A percentile compares a stretch with the other conserved stretches of the same genome.
phyloP scores from a whole-genome alignment of 2,329 filamentous ascomycete species.

The Lecanosticta acicola region DNA sequence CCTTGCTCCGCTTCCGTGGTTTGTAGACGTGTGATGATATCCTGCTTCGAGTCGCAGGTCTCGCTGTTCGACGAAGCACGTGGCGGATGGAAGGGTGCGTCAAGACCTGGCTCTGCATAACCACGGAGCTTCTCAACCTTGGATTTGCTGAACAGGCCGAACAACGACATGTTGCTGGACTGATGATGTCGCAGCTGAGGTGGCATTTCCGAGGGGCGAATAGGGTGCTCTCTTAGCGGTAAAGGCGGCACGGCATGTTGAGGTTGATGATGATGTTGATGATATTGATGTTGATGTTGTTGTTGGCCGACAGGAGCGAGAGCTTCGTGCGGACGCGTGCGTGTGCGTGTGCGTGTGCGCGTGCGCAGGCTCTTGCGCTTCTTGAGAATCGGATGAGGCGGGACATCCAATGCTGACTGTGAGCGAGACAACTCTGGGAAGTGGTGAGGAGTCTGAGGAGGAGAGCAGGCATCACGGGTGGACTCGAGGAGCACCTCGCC shows the following conservation, averaged over 20 bases:
- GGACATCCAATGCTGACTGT: constrained; percentile 11
- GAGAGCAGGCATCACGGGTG: constrained; percentile 12
- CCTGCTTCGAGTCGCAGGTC: constrained; percentile 5
- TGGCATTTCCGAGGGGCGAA: constrained; percentile 10
- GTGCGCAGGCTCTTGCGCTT: constrained; percentile 19
- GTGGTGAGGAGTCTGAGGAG: constrained; percentile 12
- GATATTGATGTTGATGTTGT: no score
- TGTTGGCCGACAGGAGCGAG: no score
- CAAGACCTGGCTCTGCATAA: constrained; percentile 40
- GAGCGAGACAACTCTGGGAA: constrained; percentile 17
- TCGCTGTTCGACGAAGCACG: constrained; percentile 11
- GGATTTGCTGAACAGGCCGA: constrained; percentile 46
- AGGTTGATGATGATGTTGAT: constrained; percentile 5
- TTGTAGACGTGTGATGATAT: constrained; percentile 9
- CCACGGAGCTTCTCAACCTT: constrained; percentile 46
- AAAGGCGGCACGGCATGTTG: constrained; percentile 20
- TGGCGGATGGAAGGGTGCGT: constrained; percentile 10
- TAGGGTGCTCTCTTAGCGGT: constrained; percentile 14
- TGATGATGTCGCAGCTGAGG: constrained; percentile 16
- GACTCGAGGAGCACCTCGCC: constrained; percentile 9
- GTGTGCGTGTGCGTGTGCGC: no score
- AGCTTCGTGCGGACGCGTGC: constrained; percentile 14
- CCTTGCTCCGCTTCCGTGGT: constrained; percentile 4
- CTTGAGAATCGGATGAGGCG: constrained; percentile 5
- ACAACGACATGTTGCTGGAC: constrained; percentile 42